Percentiles rank a stretch among this genome's conserved stretches.
Evolutionary conservation across 768 basidiomycete genomes (phyloP).

Genomic region (Leucocoprinus sp.): DNA sequence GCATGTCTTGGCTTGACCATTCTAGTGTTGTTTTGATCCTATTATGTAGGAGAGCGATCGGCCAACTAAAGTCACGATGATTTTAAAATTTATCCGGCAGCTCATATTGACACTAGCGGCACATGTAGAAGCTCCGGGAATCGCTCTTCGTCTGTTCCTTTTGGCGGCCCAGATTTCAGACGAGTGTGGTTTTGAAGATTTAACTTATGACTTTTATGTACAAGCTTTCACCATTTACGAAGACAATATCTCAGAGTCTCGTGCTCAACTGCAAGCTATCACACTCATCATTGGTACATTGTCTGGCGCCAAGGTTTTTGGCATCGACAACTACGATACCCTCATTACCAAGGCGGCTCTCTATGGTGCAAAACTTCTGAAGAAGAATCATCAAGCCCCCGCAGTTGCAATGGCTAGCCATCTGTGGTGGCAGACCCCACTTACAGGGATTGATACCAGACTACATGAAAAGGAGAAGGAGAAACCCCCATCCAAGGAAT

Average conservation of each 20-base stretch:
- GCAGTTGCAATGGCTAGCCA: conserved; percentile 95
- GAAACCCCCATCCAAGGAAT: conserved; percentile 29
- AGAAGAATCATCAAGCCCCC: conserved; percentile 96
- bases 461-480: conserved; percentile 28
- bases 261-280: conserved; percentile 96
- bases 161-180: conserved; percentile 94
- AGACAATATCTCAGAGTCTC: conserved; percentile 91
- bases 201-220: conserved; percentile 96
- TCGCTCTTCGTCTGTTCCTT: conserved; percentile 90
- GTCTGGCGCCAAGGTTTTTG: conserved; percentile 85
- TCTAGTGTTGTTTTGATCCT: neutral
- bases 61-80: conserved; percentile 75
- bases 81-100: conserved; percentile 93
- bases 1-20: conserved; percentile 25
- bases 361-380: conserved; percentile 91
- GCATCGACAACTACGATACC: conserved; percentile 92
- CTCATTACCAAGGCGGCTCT: conserved; percentile 98
- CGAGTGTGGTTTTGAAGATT: conserved; percentile 91
- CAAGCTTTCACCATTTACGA: conserved; percentile 98
- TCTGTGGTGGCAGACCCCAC: conserved; percentile 88
- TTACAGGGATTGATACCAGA: conserved; percentile 27
- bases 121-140: conserved; percentile 87
- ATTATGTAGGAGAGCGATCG: conserved; percentile 69
- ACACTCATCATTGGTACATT: conserved; percentile 89
- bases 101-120: conserved; percentile 89